Evolutionary conservation across 1,284 basidiomycete genomes (phyloP), one percentile per base, ranked within the genome.

Genomic region (Sporisorium iseilematis-ciliati): DNA sequence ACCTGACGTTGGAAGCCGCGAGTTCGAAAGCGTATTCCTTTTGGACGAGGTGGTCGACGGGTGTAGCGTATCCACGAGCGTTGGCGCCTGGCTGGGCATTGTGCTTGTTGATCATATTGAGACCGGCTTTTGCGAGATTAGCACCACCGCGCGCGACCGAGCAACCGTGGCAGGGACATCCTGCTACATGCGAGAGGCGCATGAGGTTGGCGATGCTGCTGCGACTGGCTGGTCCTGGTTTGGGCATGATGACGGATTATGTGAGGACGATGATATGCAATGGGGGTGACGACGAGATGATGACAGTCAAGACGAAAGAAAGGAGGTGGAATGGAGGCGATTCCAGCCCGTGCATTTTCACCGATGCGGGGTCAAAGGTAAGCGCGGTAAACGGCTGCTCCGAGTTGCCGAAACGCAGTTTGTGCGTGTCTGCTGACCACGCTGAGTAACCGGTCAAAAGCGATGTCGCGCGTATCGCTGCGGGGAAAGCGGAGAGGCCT

Each of bases 21-120:
- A 97, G 91, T 92, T 98, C 95, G 82, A 97, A 98, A 0, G 95
- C 95, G 85, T 97, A 98, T 86, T 98, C 95, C 84, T 92, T 94
- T 86, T 94, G 63, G 4, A 81, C 53, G 10, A 91, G 88, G 4
- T 86, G 81, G 58, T 93, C 89, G 14, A 93, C 91, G 26, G 95
- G 95, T 0, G 93, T 93, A n/a, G 94, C 95, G 60, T 85, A 86
- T 7, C 76, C 73, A 12, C 84, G 70, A 2, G 70, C 50, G 18
- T 57, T 78, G 41, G 72, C 69, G 5, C 75, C 75, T 7, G 66
- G 57, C 41, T 72, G 65, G 18, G 64, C 43, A 35, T 75, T 77
- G 64, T 82, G 81, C 29, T 70, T 73, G 20, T 38, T 25, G 52
- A 81, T 75, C 78, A 81, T 78, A 63, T 79, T 77, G 33, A 81